phyloP scores from a whole-genome alignment of 805 yeast species.

The Ogataea dorogensis region DNA sequence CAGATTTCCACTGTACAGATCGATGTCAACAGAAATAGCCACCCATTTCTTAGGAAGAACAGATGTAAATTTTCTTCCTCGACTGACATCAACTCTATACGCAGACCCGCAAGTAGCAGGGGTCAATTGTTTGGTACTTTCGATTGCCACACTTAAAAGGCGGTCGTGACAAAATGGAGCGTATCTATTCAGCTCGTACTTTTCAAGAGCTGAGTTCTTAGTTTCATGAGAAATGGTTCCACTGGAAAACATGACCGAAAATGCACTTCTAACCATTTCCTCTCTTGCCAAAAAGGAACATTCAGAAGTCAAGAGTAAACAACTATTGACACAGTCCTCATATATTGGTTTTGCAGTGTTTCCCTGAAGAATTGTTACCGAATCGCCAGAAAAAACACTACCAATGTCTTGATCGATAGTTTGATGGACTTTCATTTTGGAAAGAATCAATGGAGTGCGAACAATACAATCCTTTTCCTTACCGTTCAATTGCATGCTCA shows the following conservation, averaged over 20 bases:
- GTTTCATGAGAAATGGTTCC: neutral
- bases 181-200: constrained; percentile 26
- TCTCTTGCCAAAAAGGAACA: constrained; percentile 2
- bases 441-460: neutral
- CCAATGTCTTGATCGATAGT: constrained; percentile 3
- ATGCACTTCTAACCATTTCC: constrained; percentile 2
- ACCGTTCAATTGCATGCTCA: constrained; percentile 8
- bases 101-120: constrained; percentile 4
- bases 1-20: constrained; percentile 57
- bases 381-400: constrained; percentile 5
- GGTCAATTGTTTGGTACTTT: constrained; percentile 16
- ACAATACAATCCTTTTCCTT: neutral
- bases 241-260: constrained; percentile 7
- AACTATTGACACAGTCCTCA: neutral
- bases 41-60: constrained; percentile 52
- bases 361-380: constrained; percentile 4
- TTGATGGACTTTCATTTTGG: neutral
- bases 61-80: constrained; percentile 15
- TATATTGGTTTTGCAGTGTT: neutral
- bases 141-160: constrained; percentile 21
- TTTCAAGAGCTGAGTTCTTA: constrained; percentile 19
- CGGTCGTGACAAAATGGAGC: constrained; percentile 29
- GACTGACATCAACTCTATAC: constrained; percentile 3
- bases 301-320: neutral
- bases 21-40: constrained; percentile 59